Base-by-base conservation (phyloP, 2,329 filamentous ascomycete genomes). In the Paecilomyces formosus region DNA sequence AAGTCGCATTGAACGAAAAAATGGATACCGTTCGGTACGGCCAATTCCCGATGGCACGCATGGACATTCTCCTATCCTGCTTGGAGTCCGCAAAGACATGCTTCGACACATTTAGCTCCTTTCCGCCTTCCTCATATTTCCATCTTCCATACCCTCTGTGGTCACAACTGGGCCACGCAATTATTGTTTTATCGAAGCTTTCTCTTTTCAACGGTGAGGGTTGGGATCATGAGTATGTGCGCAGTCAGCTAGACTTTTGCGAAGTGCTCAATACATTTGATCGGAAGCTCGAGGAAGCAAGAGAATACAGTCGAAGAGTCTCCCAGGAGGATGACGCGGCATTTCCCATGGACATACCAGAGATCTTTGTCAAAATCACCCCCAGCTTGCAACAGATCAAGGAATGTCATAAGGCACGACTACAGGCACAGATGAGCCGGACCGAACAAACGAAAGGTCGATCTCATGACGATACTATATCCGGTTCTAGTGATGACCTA, bases 1-100 rank as follows among this genome's bases (percentile, higher is more conserved):
- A 64, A 49, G 57, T 66, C 18, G 62, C 65, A 3, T 56, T 72
- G 1, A 58, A 58, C 21, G 61, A 65, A 3, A 72, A 79, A 2
- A 76, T 78, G 0, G 70, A 81, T 1, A 74, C 75, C 0, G 66
- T 73, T 0, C 66, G 74, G 2, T 72, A 74, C 1, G 74, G 74
- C 5, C 57, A 61, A 30, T 61, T 64, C 3, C 69, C 71, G 0
- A 68, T 77, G 0, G 78, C 78, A 0, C 74, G 77, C 0, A 71
- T 84, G 1, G 80, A 84, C 58, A 70, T 77, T 2, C 77, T 85
- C 9, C 82, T 80, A 61, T 76, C 77, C 24, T 79, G 80, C 3
- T 77, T 79, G 52, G 70, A 73, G 15, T 78, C 81, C 1, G 65
- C 83, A 0, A 77, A 75, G 39, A 66, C 68, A 0, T 85, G 79